Percentiles rank a stretch among this genome's conserved stretches.
phyloP scores from a whole-genome alignment of 1,139 yeast genomes.

The Suhomyces chickasaworum region DNA sequence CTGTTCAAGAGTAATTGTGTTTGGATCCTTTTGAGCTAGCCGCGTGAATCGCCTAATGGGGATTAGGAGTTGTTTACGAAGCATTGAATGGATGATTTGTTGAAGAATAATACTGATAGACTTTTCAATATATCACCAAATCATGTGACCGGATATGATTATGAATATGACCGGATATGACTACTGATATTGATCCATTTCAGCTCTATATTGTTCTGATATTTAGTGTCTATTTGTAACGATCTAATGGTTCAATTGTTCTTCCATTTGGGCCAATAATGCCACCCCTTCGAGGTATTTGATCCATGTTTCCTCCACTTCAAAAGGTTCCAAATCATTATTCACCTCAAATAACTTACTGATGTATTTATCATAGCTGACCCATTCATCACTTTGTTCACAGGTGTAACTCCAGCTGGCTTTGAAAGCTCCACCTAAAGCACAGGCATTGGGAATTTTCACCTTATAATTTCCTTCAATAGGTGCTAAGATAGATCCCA shows the following conservation, averaged over 20 bases:
- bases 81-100: not conserved
- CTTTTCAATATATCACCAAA: too few species aligned
- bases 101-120: too few species aligned
- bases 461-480: constrained; percentile 65
- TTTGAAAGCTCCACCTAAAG: constrained; percentile 89
- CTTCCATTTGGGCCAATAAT: constrained; percentile 52
- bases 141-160: too few species aligned
- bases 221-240: too few species aligned
- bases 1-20: constrained; percentile 14
- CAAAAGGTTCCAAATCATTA: constrained; percentile 49
- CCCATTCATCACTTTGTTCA: constrained; percentile 37
- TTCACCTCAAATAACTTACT: constrained; percentile 42
- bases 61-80: not conserved
- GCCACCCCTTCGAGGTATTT: constrained; percentile 54
- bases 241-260: constrained; percentile 29
- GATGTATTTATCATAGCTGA: constrained; percentile 45
- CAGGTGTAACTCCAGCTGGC: constrained; percentile 69
- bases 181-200: too few species aligned
- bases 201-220: too few species aligned
- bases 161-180: too few species aligned
- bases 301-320: constrained; percentile 47
- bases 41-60: constrained; percentile 4
- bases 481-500: constrained; percentile 72
- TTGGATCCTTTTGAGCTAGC: constrained; percentile 14
- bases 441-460: constrained; percentile 88